Evolutionary conservation across 176 grass and related monocot genomes (phyloP).

Genomic region (Oryza brachyantha): DNA sequence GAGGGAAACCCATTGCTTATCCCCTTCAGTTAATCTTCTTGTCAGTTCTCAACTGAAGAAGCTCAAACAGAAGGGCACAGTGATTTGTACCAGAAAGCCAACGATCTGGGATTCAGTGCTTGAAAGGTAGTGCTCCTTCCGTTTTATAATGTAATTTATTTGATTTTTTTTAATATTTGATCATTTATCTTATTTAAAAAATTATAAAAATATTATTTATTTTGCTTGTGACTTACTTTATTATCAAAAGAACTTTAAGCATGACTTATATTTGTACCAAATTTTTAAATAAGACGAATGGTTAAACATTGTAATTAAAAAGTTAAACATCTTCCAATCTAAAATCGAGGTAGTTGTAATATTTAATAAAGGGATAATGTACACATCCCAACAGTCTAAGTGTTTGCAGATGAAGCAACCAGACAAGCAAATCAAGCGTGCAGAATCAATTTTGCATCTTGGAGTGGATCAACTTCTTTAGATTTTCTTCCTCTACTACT

Average conservation of each 20-base stretch:
- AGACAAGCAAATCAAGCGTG: neutral
- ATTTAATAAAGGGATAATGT: neutral
- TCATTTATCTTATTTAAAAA: too few relatives aligned
- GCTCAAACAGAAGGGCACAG: neutral
- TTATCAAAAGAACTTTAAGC: too few relatives aligned
- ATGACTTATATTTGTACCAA: too few relatives aligned
- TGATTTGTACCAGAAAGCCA: neutral
- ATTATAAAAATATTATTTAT: too few relatives aligned
- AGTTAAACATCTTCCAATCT: neutral
- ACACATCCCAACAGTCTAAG: neutral
- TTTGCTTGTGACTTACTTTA: too few relatives aligned
- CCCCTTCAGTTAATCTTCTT: neutral
- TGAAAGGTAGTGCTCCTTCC: neutral
- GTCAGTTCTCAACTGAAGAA: neutral
- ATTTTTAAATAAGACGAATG: too few relatives aligned
- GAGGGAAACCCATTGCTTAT: neutral
- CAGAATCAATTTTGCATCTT: neutral
- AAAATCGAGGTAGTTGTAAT: too few relatives aligned
- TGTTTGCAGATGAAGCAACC: neutral
- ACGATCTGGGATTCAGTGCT: neutral
- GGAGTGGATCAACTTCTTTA: neutral
- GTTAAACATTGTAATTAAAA: too few relatives aligned
- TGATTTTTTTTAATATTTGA: too few relatives aligned
- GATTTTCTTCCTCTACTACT: neutral
- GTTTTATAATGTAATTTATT: too few relatives aligned